A percentile compares a stretch with the other conserved stretches of the same genome.
Evolutionary conservation across 2,329 filamentous ascomycete species (phyloP).

Genomic region (Mycosphaerelloides madeirae): DNA sequence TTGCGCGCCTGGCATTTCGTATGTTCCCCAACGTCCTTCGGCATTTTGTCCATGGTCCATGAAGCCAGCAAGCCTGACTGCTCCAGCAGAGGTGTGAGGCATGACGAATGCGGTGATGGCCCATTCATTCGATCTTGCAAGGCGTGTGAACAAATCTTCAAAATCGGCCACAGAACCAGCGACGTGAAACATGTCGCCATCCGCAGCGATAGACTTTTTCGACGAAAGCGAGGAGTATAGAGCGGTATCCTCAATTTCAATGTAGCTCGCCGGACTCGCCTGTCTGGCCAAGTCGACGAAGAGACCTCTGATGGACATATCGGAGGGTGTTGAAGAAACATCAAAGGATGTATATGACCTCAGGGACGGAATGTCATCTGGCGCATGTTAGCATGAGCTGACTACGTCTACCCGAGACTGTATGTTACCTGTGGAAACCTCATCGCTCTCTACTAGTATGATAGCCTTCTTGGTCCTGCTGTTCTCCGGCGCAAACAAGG

Average conservation of each 20-base stretch:
- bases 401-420: background rate
- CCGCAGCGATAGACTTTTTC: slow-evolving; percentile 2
- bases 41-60: slow-evolving; percentile 12
- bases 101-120: slow-evolving; percentile 24
- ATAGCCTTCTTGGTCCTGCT: slow-evolving; percentile 18
- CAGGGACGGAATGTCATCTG: slow-evolving; percentile 8
- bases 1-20: slow-evolving; percentile 24
- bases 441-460: slow-evolving; percentile 25
- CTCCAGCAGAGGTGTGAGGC: background rate
- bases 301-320: slow-evolving; percentile 21
- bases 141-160: slow-evolving; percentile 11
- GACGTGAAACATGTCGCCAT: slow-evolving; percentile 18
- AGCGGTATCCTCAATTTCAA: slow-evolving; percentile 12
- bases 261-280: slow-evolving; percentile 11
- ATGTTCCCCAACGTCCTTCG: slow-evolving; percentile 30
- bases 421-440: slow-evolving; percentile 18
- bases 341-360: slow-evolving; percentile 22
- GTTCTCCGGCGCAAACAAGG: slow-evolving; percentile 34
- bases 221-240: slow-evolving; percentile 3
- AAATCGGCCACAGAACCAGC: slow-evolving; percentile 15
- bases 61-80: slow-evolving; percentile 4
- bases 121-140: slow-evolving; percentile 12
- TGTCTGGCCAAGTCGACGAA: slow-evolving; percentile 30
- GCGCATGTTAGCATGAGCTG: slow-evolving; percentile 2
- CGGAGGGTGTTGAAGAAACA: slow-evolving; percentile 24